These are phyloP conservation scores for Pleoardoris graminearum DNA, from an alignment of 2,329 filamentous ascomycete species.

Conservation along the genomic window DNA sequence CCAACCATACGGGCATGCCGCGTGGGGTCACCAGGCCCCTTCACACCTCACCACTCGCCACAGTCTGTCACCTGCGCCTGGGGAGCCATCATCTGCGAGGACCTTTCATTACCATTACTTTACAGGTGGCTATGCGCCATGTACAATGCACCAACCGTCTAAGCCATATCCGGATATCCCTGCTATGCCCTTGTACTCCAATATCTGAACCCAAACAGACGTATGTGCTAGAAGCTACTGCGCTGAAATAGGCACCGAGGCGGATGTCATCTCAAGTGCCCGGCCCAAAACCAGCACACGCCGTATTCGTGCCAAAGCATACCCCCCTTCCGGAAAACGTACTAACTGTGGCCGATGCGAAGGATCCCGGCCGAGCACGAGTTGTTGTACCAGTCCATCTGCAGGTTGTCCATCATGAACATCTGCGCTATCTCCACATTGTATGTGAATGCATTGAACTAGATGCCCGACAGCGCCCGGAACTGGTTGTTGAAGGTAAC, in stretches of 20 bases:
- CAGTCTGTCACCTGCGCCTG: background rate
- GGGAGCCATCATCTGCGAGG: slow-evolving; percentile 6
- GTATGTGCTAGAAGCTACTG: background rate
- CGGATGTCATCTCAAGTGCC: background rate
- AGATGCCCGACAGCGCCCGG: slow-evolving; percentile 51
- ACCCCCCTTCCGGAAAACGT: slow-evolving; percentile 1
- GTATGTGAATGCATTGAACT: slow-evolving; percentile 52
- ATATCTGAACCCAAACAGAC: background rate
- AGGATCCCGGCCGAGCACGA: slow-evolving; percentile 52
- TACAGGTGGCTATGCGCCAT: background rate
- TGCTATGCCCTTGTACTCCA: slow-evolving; percentile 1
- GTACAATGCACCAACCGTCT: background rate
- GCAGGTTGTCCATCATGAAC: slow-evolving; percentile 55
- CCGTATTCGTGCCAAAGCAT: background rate
- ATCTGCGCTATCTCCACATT: slow-evolving; percentile 44
- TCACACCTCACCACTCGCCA: background rate
- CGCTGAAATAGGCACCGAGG: background rate
- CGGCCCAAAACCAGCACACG: slow-evolving; percentile 1
- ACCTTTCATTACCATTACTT: background rate
- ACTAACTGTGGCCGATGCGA: slow-evolving; percentile 38
- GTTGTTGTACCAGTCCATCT: slow-evolving; percentile 55
- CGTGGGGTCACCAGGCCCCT: slow-evolving; percentile 2
- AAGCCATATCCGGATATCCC: slow-evolving; percentile 4
- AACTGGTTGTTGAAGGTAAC: slow-evolving; percentile 48
- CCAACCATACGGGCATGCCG: background rate